Percentiles rank a stretch among this genome's conserved stretches.
These are phyloP conservation scores for Naganishia vaughanmartiniae DNA, from an alignment of 768 basidiomycete species.

Conservation along the genomic window DNA sequence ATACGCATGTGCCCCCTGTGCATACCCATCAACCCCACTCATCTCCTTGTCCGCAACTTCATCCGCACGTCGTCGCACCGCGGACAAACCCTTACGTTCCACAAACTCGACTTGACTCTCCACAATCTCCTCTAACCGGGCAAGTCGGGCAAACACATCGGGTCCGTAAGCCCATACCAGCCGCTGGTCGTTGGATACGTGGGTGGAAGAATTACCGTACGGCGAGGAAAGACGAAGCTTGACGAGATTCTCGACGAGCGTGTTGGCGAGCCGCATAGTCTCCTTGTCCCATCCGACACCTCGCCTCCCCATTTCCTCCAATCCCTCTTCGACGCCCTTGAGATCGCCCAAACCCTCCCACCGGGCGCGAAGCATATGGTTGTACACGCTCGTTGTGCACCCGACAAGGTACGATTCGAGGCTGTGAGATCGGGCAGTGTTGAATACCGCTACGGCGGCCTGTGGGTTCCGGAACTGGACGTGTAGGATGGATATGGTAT, in stretches of 20 bases:
- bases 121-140: conserved; percentile 38
- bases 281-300: conserved; percentile 65
- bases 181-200: neutral
- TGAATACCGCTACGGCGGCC: conserved; percentile 76
- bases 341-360: conserved; percentile 84
- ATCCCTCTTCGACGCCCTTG: conserved; percentile 65
- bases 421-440: conserved; percentile 70
- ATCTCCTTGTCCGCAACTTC: neutral
- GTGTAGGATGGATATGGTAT: conserved; percentile 74
- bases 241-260: conserved; percentile 60
- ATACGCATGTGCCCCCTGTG: neutral
- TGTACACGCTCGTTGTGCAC: conserved; percentile 82
- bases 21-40: neutral
- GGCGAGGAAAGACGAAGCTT: conserved; percentile 15
- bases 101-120: conserved; percentile 39
- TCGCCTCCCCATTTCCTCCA: conserved; percentile 79
- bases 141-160: conserved; percentile 35
- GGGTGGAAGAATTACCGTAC: neutral
- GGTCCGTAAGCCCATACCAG: conserved; percentile 30
- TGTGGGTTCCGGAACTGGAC: conserved; percentile 75
- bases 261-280: conserved; percentile 65
- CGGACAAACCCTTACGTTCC: conserved; percentile 12
- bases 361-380: conserved; percentile 78
- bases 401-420: conserved; percentile 82
- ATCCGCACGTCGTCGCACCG: conserved; percentile 19